A percentile compares a stretch with the other conserved stretches of the same genome.
phyloP scores from a whole-genome alignment of 2,329 filamentous ascomycete genomes.

The Phialophora tarda region DNA sequence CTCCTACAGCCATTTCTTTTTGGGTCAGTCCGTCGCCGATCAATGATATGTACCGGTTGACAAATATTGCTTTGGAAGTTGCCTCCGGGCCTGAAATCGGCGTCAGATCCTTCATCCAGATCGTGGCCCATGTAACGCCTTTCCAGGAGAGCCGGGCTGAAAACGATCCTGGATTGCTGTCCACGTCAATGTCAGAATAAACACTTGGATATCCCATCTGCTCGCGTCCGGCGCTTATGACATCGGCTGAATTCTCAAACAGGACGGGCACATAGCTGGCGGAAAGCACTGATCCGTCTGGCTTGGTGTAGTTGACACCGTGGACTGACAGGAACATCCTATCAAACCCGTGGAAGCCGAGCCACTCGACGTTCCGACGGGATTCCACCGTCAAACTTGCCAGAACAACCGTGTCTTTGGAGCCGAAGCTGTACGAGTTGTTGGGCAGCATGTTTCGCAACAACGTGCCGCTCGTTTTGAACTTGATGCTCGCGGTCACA shows the following conservation, averaged over 20 bases:
- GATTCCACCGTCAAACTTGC: slow-evolving; percentile 50
- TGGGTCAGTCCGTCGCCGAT: no score
- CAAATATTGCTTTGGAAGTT: no score
- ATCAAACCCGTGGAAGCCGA: slow-evolving; percentile 60
- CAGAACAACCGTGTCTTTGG: slow-evolving; percentile 51
- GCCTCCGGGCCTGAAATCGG: no score
- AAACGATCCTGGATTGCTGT: not conserved
- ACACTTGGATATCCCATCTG: slow-evolving; percentile 68
- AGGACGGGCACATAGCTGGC: slow-evolving; percentile 63
- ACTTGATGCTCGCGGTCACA: slow-evolving; percentile 54
- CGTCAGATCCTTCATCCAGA: no score
- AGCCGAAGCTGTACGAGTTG: slow-evolving; percentile 50
- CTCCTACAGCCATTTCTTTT: no score
- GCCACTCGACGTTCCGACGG: not conserved
- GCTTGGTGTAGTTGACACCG: slow-evolving; percentile 62
- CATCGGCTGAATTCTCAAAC: slow-evolving; percentile 64
- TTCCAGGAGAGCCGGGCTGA: no score
- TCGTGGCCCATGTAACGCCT: no score
- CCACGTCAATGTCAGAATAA: slow-evolving; percentile 47
- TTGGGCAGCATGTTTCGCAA: slow-evolving; percentile 57
- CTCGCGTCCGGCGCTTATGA: slow-evolving; percentile 64
- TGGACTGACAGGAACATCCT: slow-evolving; percentile 67
- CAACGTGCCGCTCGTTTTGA: slow-evolving; percentile 58
- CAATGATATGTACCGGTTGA: no score
- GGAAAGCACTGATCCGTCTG: slow-evolving; percentile 53